Percentiles rank a stretch among this genome's conserved stretches.
Conservation (phyloP, 2,329 filamentous ascomycete species). For the Colletotrichum camelliae region DNA sequence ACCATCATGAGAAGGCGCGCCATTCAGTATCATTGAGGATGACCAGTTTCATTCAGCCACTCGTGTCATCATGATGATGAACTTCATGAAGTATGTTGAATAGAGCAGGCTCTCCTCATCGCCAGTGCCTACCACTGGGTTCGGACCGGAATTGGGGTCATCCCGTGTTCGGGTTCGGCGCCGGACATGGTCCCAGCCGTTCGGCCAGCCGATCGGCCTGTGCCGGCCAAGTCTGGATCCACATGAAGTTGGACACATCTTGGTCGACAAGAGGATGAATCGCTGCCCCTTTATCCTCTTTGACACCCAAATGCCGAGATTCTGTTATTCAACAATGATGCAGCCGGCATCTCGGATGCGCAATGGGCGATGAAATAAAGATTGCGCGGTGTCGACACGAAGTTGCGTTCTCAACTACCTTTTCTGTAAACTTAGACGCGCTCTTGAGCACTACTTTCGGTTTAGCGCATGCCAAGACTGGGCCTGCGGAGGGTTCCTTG, state of each 20-base stretch:
- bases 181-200: background rate
- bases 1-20: background rate
- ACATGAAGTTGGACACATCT: background rate
- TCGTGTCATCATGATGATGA: background rate
- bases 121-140: background rate
- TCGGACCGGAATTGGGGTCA: background rate
- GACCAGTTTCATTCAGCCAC: background rate
- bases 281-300: background rate
- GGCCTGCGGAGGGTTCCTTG: background rate
- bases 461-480: background rate
- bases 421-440: background rate
- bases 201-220: background rate
- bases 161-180: background rate
- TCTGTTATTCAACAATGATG: background rate
- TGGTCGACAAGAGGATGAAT: background rate
- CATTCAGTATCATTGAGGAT: background rate
- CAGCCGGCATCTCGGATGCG: background rate
- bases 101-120: background rate
- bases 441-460: background rate
- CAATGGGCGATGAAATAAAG: background rate
- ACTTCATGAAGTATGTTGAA: background rate
- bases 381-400: background rate
- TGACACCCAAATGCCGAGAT: background rate
- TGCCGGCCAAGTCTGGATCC: background rate
- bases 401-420: background rate